A percentile compares a stretch with the other conserved stretches of the same genome.
phyloP scores from a whole-genome alignment of 2,329 filamentous ascomycete genomes.

The Scorias spongiosa region DNA sequence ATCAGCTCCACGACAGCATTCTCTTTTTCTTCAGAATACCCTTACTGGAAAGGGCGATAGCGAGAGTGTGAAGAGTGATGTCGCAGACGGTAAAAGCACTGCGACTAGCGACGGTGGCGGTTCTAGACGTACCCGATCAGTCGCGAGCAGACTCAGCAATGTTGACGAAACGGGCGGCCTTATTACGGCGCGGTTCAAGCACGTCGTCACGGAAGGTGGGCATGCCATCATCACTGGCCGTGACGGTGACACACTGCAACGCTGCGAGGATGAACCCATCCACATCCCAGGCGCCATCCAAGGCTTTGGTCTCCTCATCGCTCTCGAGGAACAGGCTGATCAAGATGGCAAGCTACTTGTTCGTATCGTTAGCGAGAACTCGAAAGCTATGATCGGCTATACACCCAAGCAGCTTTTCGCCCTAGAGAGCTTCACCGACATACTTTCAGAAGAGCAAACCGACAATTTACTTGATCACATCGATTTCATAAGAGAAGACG shows the following conservation, averaged over 20 bases:
- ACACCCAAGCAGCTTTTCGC: conserved; percentile 61
- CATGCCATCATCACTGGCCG: conserved; percentile 73
- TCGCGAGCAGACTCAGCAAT: conserved; percentile 21
- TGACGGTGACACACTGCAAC: conserved; percentile 54
- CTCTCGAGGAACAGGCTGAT: conserved; percentile 48
- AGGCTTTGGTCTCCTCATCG: conserved; percentile 62
- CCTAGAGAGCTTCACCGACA: conserved; percentile 63
- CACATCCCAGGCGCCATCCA: conserved; percentile 74
- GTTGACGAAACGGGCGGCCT: conserved; percentile 32
- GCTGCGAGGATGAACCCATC: conserved; percentile 83
- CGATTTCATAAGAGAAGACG: conserved; percentile 75
- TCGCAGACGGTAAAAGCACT: not conserved
- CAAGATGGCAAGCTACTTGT: conserved; percentile 52
- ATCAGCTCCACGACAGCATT: conserved; percentile 2
- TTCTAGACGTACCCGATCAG: conserved; percentile 17
- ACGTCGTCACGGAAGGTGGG: conserved; percentile 59
- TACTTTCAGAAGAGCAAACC: conserved; percentile 67
- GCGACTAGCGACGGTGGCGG: conserved; percentile 11
- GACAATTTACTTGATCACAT: conserved; percentile 76
- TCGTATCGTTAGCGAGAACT: conserved; percentile 69
- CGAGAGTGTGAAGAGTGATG: conserved; percentile 1
- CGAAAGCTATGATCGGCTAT: conserved; percentile 58
- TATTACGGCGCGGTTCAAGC: conserved; percentile 61
- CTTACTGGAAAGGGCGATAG: conserved; percentile 5
- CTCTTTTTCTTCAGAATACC: conserved; percentile 3